These are phyloP conservation scores for Conoideocrella luteorostrata DNA, from an alignment of 2,329 filamentous ascomycete genomes.

Conservation along the genomic window DNA sequence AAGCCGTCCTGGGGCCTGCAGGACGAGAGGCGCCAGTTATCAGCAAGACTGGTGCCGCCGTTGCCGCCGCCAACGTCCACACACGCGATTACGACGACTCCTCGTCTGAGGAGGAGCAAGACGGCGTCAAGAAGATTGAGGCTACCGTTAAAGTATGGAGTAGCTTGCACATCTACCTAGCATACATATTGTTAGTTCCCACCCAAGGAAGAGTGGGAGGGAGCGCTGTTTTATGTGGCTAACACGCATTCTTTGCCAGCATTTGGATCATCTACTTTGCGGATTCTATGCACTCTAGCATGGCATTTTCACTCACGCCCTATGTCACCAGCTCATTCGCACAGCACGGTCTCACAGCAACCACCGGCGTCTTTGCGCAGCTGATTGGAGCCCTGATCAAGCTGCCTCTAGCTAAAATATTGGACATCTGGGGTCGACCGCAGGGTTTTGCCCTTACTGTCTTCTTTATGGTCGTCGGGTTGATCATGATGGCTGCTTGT, in stretches of 20 bases:
- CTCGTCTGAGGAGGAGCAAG: neutral
- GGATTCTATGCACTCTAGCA: constrained; percentile 6
- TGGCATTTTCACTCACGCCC: constrained; percentile 1
- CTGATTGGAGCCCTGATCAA: constrained; percentile 22
- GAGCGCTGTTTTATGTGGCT: no score
- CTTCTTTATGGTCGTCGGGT: constrained; percentile 29
- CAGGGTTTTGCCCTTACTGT: constrained; percentile 28
- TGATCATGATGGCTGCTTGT: constrained; percentile 53
- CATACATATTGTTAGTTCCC: constrained; percentile 5
- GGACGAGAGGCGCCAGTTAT: neutral
- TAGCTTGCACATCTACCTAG: neutral
- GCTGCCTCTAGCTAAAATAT: constrained; percentile 30
- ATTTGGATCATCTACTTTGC: constrained; percentile 9
- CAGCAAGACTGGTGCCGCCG: neutral
- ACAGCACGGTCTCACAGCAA: constrained; percentile 3
- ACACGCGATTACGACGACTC: neutral
- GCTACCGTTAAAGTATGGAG: constrained; percentile 1
- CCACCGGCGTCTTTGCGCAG: constrained; percentile 18
- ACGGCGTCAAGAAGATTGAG: constrained; percentile 2
- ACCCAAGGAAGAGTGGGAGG: no score
- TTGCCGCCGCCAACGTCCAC: neutral
- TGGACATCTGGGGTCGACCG: constrained; percentile 31
- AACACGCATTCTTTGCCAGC: constrained; percentile 20
- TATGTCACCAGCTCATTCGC: constrained; percentile 4
- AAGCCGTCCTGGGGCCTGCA: neutral